Conservation (phyloP, 164 flowering plant species). For the Hamamelis virginiana region DNA sequence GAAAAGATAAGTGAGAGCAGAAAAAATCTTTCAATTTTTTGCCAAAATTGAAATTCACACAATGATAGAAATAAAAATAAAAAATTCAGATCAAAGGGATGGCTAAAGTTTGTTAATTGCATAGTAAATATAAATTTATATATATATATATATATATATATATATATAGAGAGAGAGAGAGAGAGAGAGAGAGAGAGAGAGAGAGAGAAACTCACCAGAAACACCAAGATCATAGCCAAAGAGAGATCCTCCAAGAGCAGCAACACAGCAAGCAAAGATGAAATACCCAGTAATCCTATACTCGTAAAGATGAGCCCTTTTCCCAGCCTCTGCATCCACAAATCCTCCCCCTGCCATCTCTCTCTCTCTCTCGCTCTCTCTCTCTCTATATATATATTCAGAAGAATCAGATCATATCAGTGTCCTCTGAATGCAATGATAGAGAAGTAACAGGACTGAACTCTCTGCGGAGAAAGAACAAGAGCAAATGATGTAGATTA, state of each 20-base stretch:
- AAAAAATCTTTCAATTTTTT: neutral
- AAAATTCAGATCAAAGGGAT: constrained; percentile 1
- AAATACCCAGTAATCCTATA: constrained; percentile 65
- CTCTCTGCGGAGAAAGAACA: too few relatives aligned
- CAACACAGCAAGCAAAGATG: constrained; percentile 66
- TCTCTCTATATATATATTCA: constrained; percentile 1
- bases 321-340: constrained; percentile 29
- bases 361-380: neutral
- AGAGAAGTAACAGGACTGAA: too few relatives aligned
- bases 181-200: too few relatives aligned
- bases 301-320: constrained; percentile 74
- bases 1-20: neutral
- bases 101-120: neutral
- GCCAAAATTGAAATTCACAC: neutral
- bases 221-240: constrained; percentile 98
- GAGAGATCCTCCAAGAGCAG: constrained; percentile 86
- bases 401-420: too few relatives aligned
- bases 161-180: too few relatives aligned
- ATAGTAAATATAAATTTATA: too few relatives aligned
- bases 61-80: too few relatives aligned
- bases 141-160: too few relatives aligned
- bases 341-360: constrained; percentile 79
- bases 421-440: too few relatives aligned
- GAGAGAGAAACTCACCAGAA: constrained; percentile 54
- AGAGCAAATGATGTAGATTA: too few relatives aligned